Base-by-base conservation (phyloP, 306 rosid genomes). In the Rubus parviflorus region DNA sequence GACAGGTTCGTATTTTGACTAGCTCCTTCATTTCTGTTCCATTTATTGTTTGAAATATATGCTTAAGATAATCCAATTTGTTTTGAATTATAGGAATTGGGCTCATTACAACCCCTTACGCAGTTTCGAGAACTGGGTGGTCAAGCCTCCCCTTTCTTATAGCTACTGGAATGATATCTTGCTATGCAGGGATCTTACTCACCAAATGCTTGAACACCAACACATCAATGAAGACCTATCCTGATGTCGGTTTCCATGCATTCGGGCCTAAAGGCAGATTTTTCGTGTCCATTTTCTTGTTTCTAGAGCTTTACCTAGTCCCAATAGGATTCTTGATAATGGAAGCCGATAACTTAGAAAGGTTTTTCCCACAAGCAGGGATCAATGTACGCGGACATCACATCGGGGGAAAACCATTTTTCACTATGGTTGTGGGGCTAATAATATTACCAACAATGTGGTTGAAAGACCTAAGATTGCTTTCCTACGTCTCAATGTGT, bases 361-460 rank as follows among this genome's bases (percentile, higher is more conserved):
- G 45, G 53, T 56, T 68, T 38, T 77, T 67, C 42, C 73, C 80
- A 38, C 22, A 52, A 1, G 35, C 68, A 3, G 51, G 65, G 8
- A 38, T 65, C 43, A 23, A 25, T 13, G 42, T 77, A 12, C 5
- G 42, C 3, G 43, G 56, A 5, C 30, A 51, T 53, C 43, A 38
- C 42, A 52, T 66, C 14, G 49, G 54, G 14, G 74, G 74, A 14
- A 41, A 52, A 35, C 35, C 42, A 40, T 35, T 76, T n/a, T 53
- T 67, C 49, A 67, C 51, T 7, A 12, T 52, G 5, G 54, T 22
- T 66, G 40, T 62, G 6, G 80, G 66, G 42, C 15, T 76, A 7
- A 16, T 76, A 5, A 67, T 76, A 15, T 68, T 66, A 23, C 80
- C 80, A 11, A 30, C 80, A 23, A 66, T 68, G 74, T 66, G 74